Evolutionary conservation across 2,329 filamentous ascomycete species (phyloP), one percentile per base, ranked within the genome.

Genomic region (Neofusicoccum cordaticola): DNA sequence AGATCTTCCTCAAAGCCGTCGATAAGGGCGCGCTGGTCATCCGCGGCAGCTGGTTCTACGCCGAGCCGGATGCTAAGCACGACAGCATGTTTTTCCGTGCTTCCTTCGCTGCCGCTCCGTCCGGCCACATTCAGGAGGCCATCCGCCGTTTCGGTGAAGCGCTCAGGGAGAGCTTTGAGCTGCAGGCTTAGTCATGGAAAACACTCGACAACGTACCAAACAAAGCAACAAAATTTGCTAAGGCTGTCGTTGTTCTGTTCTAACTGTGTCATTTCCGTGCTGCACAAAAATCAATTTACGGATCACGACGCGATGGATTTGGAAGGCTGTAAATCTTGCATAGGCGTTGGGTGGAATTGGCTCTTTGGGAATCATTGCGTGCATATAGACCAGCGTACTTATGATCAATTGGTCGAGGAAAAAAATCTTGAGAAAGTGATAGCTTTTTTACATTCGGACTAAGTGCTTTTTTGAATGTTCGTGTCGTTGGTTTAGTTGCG

Each of bases 11-110:
- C 70, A 83, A 85, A 0, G 88, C 88, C 67, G 89, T 97, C 64
- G 85, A 88, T 3, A 85, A 90, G 70, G 90, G 91, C 22, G 91
- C 95, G 4, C 83, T 99, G 51, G 83, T 95, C 2, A 92, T 91
- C 65, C 85, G 91, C 53, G 95, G 95, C 3, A 93, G 89, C 53
- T 99, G 93, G 93, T 99, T 98, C 84, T 85, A 87, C 65, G 91
- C 93, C 0, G 90, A 95, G 74, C 85, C 84, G 48, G 82, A 85
- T 53, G 83, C 81, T 11, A 75, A 79, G 62, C 81, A 82, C 58
- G 72, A 82, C 79, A 89, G 88, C 34, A 82, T 97, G 77, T 97
- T 92, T 80, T 96, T 98, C 83, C 86, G 95, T 61, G 88, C 91
- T 3, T 99, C 94, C 0, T 99, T 90, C 80, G 93, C 94, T 0